Evolutionary conservation across 139 green algal species (phyloP), one percentile per base, ranked within the genome.

Genomic region (Mesotaenium endlicherianum): DNA sequence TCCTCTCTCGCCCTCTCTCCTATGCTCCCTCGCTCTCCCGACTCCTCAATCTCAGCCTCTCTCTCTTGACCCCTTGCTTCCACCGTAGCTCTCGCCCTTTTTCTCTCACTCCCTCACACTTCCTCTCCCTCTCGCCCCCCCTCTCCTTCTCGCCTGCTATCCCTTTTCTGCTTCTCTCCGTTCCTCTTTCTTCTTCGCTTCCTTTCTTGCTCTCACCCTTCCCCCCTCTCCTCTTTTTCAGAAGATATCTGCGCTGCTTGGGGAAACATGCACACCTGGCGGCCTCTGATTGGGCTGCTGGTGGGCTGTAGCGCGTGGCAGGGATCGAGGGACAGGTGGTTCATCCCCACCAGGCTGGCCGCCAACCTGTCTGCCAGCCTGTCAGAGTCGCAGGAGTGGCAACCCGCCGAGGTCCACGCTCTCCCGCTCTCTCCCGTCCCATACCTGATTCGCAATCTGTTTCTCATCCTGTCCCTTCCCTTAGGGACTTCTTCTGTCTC

Each of bases 331-430:
- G 44, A 86, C 5, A 26, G 34, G 26, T 87, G 75, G 45, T 87
- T 84, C 75, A 69, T 86, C 14, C 74, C 81, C 17, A 87, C 81
- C 26, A 77, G 40, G 6, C 47, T 84, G 47, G 81, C 81, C 17
- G 40, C 81, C 4, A 86, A 64, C 38, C 34, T 86, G 43, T 86
- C 70, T 5, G 80, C 80, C 20, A 34, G 70, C 26, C 70, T 86
- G 3, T 86, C 80, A 82, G 70, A 82, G 77, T 84, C 77, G n/a
- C 14, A 16, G 5, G 75, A 5, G 8, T 81, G 74, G 74, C 74
- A 81, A 42, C 43, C 74, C 3, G 30, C 40, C 6, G 41, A 81
- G 74, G 70, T 78, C 69, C 2, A 0, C 20, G 1, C 41, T 31
- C 69, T 11, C 40, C 1, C 50, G 0, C 2, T 59, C 50, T 59